Percentiles rank a stretch among this genome's conserved stretches.
phyloP scores from a whole-genome alignment of 495 filamentous ascomycete species.

The Aspergillus biplanus region DNA sequence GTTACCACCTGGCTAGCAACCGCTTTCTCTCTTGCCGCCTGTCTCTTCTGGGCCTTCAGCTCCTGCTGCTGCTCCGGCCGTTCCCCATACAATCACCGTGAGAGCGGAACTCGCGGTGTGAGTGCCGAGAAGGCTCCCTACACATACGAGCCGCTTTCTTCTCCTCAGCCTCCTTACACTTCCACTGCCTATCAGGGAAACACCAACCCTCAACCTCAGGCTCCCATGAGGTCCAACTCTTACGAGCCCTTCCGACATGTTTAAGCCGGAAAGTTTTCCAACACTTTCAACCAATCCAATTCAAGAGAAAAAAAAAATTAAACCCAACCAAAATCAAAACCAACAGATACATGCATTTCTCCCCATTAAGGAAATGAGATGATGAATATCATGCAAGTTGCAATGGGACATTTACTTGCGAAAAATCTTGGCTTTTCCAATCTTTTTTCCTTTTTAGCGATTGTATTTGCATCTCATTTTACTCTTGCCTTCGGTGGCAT shows the following conservation, averaged over 20 bases:
- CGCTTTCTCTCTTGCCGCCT: slow-evolving; percentile 70
- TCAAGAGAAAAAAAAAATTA: slow-evolving; percentile 15
- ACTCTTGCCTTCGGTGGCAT: slow-evolving; percentile 1
- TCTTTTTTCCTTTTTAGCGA: background rate
- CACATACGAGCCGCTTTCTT: slow-evolving; percentile 51
- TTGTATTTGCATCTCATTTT: slow-evolving; percentile 9
- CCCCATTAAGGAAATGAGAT: slow-evolving; percentile 1
- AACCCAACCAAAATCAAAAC: slow-evolving; percentile 17
- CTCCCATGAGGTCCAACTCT: slow-evolving; percentile 32
- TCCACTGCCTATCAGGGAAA: slow-evolving; percentile 36
- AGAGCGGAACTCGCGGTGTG: slow-evolving; percentile 30
- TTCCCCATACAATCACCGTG: slow-evolving; percentile 49
- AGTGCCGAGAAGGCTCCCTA: slow-evolving; percentile 55
- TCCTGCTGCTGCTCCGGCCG: slow-evolving; percentile 86
- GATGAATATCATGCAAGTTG: slow-evolving; percentile 28
- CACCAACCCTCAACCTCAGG: slow-evolving; percentile 15
- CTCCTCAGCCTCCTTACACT: slow-evolving; percentile 22
- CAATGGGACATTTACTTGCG: slow-evolving; percentile 6
- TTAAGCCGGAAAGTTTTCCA: slow-evolving; percentile 22
- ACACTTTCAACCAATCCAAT: background rate
- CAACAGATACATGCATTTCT: slow-evolving; percentile 1
- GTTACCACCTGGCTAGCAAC: slow-evolving; percentile 76
- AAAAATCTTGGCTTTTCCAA: background rate
- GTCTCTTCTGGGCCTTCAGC: slow-evolving; percentile 88
- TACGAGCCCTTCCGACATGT: slow-evolving; percentile 54